Conservation (phyloP, 306 rosid species). For the Canavalia ensiformis region DNA sequence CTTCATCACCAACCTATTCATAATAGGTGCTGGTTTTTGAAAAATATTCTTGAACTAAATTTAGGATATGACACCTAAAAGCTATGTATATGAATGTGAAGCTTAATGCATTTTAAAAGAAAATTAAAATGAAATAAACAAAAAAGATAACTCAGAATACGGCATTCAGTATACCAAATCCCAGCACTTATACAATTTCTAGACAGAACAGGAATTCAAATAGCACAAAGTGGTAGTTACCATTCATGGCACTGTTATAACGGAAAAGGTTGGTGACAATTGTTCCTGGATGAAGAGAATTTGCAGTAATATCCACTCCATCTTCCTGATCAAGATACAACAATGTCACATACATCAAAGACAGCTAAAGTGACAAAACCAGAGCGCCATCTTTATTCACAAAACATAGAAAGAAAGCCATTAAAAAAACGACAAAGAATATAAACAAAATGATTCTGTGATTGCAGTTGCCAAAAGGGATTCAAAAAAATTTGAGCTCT, state of each 20-base stretch:
- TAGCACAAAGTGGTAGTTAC: slow-evolving; percentile 49
- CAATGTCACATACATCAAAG: slow-evolving; percentile 32
- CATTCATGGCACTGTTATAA: slow-evolving; percentile 42
- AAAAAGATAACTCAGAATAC: slow-evolving; percentile 8
- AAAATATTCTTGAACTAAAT: slow-evolving; percentile 11
- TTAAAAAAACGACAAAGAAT: neutral
- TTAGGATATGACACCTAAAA: neutral
- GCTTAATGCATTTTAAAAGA: slow-evolving; percentile 20
- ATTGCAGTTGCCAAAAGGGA: neutral
- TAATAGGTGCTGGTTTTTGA: slow-evolving; percentile 15
- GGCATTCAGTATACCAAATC: slow-evolving; percentile 6
- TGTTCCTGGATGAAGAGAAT: slow-evolving; percentile 91
- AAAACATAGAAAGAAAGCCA: slow-evolving; percentile 1
- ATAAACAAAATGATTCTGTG: slow-evolving; percentile 28
- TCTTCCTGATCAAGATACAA: slow-evolving; percentile 75
- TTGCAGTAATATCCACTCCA: slow-evolving; percentile 71
- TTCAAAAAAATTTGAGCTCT: slow-evolving; percentile 1
- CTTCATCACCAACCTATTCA: slow-evolving; percentile 20
- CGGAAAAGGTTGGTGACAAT: slow-evolving; percentile 79
- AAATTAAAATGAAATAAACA: neutral
- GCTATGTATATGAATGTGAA: slow-evolving; percentile 5
- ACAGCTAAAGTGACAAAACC: slow-evolving; percentile 8
- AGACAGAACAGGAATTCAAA: slow-evolving; percentile 20
- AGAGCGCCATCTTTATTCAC: slow-evolving; percentile 9
- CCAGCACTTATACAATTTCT: slow-evolving; percentile 8